Evolutionary conservation across 2,329 filamentous ascomycete species (phyloP).

Genomic region (Blastomyces percursus): DNA sequence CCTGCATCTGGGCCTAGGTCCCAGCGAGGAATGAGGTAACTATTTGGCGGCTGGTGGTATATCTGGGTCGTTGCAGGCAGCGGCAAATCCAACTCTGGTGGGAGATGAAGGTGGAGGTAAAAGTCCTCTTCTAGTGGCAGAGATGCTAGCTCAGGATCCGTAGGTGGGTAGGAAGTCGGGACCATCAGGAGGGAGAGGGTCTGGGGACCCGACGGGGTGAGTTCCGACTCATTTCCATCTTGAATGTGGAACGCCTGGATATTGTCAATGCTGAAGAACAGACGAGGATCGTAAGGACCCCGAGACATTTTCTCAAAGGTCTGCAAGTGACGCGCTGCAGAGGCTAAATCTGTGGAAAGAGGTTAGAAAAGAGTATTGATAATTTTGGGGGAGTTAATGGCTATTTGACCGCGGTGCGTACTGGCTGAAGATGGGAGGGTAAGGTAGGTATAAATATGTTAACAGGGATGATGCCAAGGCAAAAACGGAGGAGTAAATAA

Average conservation of each 20-base stretch:
- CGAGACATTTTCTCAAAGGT: conserved; percentile 8
- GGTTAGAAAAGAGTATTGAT: background rate
- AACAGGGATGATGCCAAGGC: background rate
- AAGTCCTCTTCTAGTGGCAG: conserved; percentile 69
- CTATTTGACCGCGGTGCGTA: background rate
- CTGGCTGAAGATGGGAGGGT: background rate
- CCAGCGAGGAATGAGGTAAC: conserved; percentile 92
- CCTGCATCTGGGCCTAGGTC: conserved; percentile 79
- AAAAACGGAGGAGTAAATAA: too few species aligned
- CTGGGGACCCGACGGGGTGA: conserved; percentile 78
- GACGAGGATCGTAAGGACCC: conserved; percentile 25
- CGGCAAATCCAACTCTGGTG: conserved; percentile 85
- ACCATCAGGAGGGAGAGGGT: conserved; percentile 94
- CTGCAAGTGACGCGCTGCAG: background rate
- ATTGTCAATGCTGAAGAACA: conserved; percentile 52
- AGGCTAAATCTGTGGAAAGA: background rate
- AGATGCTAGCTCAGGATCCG: conserved; percentile 46
- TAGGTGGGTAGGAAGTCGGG: conserved; percentile 66
- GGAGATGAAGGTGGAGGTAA: conserved; percentile 89
- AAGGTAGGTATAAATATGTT: background rate
- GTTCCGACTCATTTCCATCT: conserved; percentile 69
- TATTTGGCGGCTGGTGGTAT: conserved; percentile 85
- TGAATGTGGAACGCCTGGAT: conserved; percentile 86
- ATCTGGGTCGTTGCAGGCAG: conserved; percentile 93
- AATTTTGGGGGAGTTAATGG: background rate